Conservation (phyloP, 768 basidiomycete genomes). For the Cyathus striatus region DNA sequence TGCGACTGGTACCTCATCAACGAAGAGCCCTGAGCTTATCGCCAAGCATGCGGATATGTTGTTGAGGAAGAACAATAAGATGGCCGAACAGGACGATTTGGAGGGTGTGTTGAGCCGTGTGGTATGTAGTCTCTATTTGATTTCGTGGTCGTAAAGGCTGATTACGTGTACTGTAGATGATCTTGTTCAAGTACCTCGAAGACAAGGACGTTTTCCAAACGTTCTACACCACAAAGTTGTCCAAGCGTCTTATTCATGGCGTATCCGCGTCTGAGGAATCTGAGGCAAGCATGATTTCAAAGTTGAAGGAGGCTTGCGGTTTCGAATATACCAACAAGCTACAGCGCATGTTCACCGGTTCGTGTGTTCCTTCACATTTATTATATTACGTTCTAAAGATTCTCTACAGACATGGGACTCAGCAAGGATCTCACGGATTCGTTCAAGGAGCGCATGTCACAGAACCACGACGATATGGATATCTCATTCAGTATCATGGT, state of each 20-base stretch:
- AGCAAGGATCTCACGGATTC: conserved; percentile 95
- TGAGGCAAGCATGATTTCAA: conserved; percentile 98
- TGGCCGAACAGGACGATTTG: conserved; percentile 90
- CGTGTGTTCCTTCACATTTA: conserved; percentile 8
- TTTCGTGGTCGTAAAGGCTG: neutral
- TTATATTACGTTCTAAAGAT: neutral
- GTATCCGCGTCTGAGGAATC: conserved; percentile 95
- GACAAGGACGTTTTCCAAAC: conserved; percentile 99
- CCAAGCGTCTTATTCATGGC: conserved; percentile 88
- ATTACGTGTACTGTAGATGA: conserved; percentile 61
- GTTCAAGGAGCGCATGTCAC: conserved; percentile 93
- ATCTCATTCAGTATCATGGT: conserved; percentile 94
- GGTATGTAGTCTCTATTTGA: conserved; percentile 40
- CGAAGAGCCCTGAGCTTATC: conserved; percentile 90
- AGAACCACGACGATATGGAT: conserved; percentile 84
- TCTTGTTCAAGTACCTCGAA: conserved; percentile 97
- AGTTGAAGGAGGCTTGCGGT: conserved; percentile 96
- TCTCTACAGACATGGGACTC: conserved; percentile 73
- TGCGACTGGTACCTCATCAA: conserved; percentile 82
- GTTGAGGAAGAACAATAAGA: conserved; percentile 94
- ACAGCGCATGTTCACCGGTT: conserved; percentile 97
- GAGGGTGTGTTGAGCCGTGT: conserved; percentile 92
- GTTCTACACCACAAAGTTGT: conserved; percentile 96
- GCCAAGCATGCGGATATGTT: conserved; percentile 93
- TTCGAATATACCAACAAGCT: conserved; percentile 99